A percentile compares a stretch with the other conserved stretches of the same genome.
phyloP scores from a whole-genome alignment of 495 filamentous ascomycete genomes.

The Margaritispora aquatica region DNA sequence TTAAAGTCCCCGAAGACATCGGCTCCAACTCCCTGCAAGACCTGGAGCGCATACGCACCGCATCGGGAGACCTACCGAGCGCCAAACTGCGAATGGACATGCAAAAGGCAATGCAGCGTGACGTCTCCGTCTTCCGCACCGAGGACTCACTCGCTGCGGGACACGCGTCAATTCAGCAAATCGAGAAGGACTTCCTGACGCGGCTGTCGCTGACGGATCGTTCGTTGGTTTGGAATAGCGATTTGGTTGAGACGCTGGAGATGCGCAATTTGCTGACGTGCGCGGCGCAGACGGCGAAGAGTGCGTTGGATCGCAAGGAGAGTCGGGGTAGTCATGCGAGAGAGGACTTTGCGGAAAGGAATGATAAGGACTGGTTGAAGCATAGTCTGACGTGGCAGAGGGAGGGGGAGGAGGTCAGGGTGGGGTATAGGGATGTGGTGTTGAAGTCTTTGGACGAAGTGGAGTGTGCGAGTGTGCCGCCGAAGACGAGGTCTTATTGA shows the following conservation, averaged over 20 bases:
- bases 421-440: constrained; percentile 21
- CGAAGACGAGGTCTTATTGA: constrained; percentile 18
- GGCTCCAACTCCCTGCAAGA: constrained; percentile 14
- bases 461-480: constrained; percentile 21
- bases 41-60: constrained; percentile 12
- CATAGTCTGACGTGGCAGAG: constrained; percentile 23
- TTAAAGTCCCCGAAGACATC: constrained; percentile 11
- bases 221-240: constrained; percentile 21
- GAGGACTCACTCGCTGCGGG: constrained; percentile 11
- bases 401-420: constrained; percentile 11
- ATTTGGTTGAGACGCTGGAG: constrained; percentile 24
- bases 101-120: constrained; percentile 25
- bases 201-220: constrained; percentile 7
- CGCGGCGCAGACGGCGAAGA: constrained; percentile 22
- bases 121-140: constrained; percentile 22
- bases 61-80: constrained; percentile 10
- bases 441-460: constrained; percentile 20
- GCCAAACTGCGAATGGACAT: constrained; percentile 15
- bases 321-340: constrained; percentile 23
- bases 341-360: constrained; percentile 19
- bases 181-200: constrained; percentile 14
- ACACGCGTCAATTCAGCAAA: constrained; percentile 2
- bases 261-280: constrained; percentile 24
- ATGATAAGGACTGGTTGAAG: constrained; percentile 21
- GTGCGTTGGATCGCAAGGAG: constrained; percentile 21